A percentile compares a stretch with the other conserved stretches of the same genome.
Conservation (phyloP, 1,284 basidiomycete species). For the Apiotrichum mycotoxinovorans region DNA sequence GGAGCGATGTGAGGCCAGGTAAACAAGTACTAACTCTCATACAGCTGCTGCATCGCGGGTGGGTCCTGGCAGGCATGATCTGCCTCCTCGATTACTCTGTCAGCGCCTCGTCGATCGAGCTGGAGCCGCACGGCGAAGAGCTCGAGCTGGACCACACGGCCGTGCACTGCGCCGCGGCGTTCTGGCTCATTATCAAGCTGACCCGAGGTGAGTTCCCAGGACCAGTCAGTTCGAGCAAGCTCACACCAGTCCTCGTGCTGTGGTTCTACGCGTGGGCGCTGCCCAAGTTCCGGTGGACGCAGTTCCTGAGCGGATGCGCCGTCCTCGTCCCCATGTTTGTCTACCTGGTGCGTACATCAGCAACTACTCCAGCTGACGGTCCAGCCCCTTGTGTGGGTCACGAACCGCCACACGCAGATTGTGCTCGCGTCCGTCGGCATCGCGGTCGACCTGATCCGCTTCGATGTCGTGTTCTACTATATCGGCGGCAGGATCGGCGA, state of each 20-base stretch:
- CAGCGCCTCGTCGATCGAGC: slow-evolving; percentile 47
- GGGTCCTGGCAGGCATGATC: slow-evolving; percentile 48
- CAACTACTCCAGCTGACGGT: background rate
- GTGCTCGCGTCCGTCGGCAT: slow-evolving; percentile 30
- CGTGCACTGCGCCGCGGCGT: slow-evolving; percentile 30
- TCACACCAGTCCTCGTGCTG: slow-evolving; percentile 17
- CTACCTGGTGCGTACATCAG: slow-evolving; percentile 38
- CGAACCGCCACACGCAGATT: slow-evolving; percentile 28
- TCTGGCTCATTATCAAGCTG: slow-evolving; percentile 39
- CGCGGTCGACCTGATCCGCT: slow-evolving; percentile 25
- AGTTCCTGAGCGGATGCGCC: slow-evolving; percentile 29
- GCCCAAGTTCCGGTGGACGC: slow-evolving; percentile 38
- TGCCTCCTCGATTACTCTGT: slow-evolving; percentile 45
- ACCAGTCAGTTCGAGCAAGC: slow-evolving; percentile 1
- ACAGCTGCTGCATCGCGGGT: slow-evolving; percentile 42
- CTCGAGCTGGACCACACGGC: slow-evolving; percentile 9
- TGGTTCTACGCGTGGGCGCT: slow-evolving; percentile 40
- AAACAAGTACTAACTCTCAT: background rate
- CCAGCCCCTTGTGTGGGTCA: slow-evolving; percentile 42
- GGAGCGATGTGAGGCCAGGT: too few species aligned
- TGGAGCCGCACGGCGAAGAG: slow-evolving; percentile 6
- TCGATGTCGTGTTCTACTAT: slow-evolving; percentile 24
- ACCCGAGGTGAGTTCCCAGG: slow-evolving; percentile 21
- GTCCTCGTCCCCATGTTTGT: slow-evolving; percentile 41
- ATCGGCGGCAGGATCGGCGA: slow-evolving; percentile 11